Evolutionary conservation across 208 protist genomes (phyloP).

Genomic region (Trypanosomatidae sp.): DNA sequence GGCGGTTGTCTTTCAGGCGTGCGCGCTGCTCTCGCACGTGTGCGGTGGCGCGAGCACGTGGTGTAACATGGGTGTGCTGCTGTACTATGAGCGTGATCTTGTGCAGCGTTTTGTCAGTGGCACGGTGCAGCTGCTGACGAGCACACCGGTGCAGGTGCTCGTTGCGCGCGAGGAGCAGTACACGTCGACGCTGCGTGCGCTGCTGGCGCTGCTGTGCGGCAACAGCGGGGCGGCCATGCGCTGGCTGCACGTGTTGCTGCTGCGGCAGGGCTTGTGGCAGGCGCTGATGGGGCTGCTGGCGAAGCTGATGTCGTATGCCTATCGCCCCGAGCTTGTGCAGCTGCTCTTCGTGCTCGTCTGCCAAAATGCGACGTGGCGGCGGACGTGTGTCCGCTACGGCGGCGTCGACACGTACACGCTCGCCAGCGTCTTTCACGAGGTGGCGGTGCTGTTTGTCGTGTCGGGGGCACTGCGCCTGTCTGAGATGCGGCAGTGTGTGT

Average conservation of each 20-base stretch:
- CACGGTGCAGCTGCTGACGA: conserved; percentile 40
- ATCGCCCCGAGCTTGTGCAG: conserved; percentile 26
- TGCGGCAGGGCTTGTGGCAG: conserved; percentile 38
- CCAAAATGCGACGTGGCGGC: conserved; percentile 9
- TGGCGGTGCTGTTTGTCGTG: conserved; percentile 35
- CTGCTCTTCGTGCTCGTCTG: conserved; percentile 40
- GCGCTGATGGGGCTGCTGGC: conserved; percentile 35
- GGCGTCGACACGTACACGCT: conserved; percentile 12
- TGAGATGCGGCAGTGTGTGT: conserved; percentile 40
- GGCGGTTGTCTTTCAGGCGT: no score
- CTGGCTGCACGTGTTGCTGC: conserved; percentile 20
- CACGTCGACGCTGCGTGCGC: no score
- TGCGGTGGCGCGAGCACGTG: no score
- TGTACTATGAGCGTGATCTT: conserved; percentile 50
- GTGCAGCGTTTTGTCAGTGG: conserved; percentile 40
- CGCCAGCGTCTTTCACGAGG: conserved; percentile 39
- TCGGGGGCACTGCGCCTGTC: conserved; percentile 21
- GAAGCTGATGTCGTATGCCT: conserved; percentile 40
- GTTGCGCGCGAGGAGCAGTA: conserved; percentile 43
- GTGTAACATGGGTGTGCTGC: conserved; percentile 66
- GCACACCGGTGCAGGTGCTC: conserved; percentile 35
- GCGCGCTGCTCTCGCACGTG: no score
- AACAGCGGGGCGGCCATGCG: conserved; percentile 27
- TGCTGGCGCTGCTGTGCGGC: no score
- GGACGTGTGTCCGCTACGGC: conserved; percentile 10